Conservation (phyloP, 139 green algal genomes). For the Tetraselmis striata region DNA sequence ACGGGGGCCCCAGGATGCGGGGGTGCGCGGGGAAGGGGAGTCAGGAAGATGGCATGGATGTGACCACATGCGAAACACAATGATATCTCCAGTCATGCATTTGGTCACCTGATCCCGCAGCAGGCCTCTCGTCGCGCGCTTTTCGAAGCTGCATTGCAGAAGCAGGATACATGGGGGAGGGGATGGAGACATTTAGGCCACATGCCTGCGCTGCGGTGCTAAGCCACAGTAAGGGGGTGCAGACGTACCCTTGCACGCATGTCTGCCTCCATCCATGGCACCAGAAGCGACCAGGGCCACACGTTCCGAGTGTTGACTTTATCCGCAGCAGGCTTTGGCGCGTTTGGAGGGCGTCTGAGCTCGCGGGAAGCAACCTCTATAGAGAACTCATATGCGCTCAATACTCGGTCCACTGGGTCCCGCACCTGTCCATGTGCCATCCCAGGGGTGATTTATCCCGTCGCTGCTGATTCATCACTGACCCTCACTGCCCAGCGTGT, state of each 20-base stretch:
- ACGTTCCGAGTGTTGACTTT: slow-evolving; percentile 71
- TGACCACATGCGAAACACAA: no score
- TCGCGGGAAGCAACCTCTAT: slow-evolving; percentile 47
- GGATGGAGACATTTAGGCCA: no score
- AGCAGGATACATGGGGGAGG: not conserved
- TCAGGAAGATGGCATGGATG: no score
- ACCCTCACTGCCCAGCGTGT: not conserved
- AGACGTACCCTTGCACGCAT: slow-evolving; percentile 37
- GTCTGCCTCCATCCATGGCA: slow-evolving; percentile 64
- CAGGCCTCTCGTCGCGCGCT: not conserved
- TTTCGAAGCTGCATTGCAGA: not conserved
- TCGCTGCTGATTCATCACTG: not conserved
- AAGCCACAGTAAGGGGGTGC: not conserved
- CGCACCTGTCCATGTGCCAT: slow-evolving; percentile 14
- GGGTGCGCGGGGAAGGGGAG: no score
- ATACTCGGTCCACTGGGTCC: slow-evolving; percentile 70
- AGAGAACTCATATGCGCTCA: slow-evolving; percentile 88
- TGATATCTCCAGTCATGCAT: no score
- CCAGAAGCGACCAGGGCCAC: slow-evolving; percentile 86
- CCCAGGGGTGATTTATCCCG: not conserved
- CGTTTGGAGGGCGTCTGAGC: slow-evolving; percentile 18
- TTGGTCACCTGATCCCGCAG: not conserved
- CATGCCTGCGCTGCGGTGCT: no score
- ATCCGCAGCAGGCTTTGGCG: slow-evolving; percentile 11
- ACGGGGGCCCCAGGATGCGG: no score